These are phyloP conservation scores for Pseudovirgaria hyperparasitica DNA, from an alignment of 2,329 filamentous ascomycete genomes.

Conservation along the genomic window DNA sequence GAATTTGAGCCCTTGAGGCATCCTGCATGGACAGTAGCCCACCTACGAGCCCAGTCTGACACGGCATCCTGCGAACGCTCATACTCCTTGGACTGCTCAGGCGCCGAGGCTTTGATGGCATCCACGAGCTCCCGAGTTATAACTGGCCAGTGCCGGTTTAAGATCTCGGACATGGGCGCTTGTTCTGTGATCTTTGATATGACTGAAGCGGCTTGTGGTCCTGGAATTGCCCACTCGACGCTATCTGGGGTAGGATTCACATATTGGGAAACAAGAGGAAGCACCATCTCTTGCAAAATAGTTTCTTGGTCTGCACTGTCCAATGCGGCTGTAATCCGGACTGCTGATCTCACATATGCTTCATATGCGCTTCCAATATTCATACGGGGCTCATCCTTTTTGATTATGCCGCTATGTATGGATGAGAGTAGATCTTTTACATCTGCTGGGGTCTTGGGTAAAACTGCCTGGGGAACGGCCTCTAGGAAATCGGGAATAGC, in stretches of 20 bases:
- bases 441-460: conserved; percentile 42
- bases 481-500: conserved; percentile 50
- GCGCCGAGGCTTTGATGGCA: conserved; percentile 60
- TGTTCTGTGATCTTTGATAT: conserved; percentile 29
- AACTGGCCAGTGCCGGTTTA: conserved; percentile 48
- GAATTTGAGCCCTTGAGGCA: conserved; percentile 8
- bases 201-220: conserved; percentile 23
- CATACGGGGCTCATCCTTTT: conserved; percentile 59
- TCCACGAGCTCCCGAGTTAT: conserved; percentile 51
- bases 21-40: conserved; percentile 39
- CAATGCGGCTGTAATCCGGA: conserved; percentile 28
- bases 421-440: conserved; percentile 51
- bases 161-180: conserved; percentile 31
- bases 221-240: conserved; percentile 38
- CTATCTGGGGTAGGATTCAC: conserved; percentile 33
- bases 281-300: conserved; percentile 34
- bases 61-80: conserved; percentile 58
- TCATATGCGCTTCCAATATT: conserved; percentile 61
- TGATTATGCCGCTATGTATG: conserved; percentile 57
- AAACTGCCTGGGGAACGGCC: conserved; percentile 39
- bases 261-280: conserved; percentile 42
- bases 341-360: conserved; percentile 55
- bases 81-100: conserved; percentile 71
- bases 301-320: conserved; percentile 32
- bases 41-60: conserved; percentile 52